A percentile compares a stretch with the other conserved stretches of the same genome.
These are phyloP conservation scores for Wickerhamomyces queroliae DNA, from an alignment of 805 yeast species.

Conservation along the genomic window DNA sequence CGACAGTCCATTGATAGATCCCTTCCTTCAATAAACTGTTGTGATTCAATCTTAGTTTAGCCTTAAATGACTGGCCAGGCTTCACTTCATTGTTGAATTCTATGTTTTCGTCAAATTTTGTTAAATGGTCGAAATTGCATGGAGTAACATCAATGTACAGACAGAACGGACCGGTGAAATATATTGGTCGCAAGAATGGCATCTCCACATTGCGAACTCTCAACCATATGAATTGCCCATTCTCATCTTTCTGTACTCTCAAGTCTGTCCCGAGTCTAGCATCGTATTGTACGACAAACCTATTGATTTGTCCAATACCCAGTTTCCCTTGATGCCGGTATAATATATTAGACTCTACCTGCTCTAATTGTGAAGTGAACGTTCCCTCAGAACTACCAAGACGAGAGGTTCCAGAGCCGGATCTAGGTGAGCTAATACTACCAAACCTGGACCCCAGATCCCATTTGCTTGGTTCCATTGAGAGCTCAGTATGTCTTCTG, in stretches of 20 bases:
- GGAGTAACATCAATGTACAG: slow-evolving; percentile 80
- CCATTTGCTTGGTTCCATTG: background rate
- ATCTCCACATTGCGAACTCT: slow-evolving; percentile 68
- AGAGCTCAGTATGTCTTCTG: too few species aligned
- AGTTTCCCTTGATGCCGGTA: slow-evolving; percentile 8
- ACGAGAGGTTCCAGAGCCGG: background rate
- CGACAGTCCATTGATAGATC: slow-evolving; percentile 68
- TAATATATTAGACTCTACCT: slow-evolving; percentile 6
- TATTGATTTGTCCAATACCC: slow-evolving; percentile 16
- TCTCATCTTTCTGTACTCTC: slow-evolving; percentile 5
- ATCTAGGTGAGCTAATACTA: background rate
- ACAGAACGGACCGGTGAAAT: slow-evolving; percentile 83
- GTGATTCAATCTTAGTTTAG: slow-evolving; percentile 42
- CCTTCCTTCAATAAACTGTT: slow-evolving; percentile 29
- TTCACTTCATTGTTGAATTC: slow-evolving; percentile 50
- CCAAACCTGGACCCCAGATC: background rate
- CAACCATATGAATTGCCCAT: slow-evolving; percentile 30
- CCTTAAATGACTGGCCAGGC: slow-evolving; percentile 67
- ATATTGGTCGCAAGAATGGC: slow-evolving; percentile 73
- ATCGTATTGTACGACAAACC: slow-evolving; percentile 7
- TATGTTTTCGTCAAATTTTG: slow-evolving; percentile 33
- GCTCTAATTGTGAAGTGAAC: background rate
- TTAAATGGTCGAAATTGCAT: slow-evolving; percentile 49
- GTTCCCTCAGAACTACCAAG: background rate
- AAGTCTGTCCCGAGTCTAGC: background rate